Evolutionary conservation across 2,329 filamentous ascomycete genomes (phyloP).

Genomic region (Huntiella abstrusa): DNA sequence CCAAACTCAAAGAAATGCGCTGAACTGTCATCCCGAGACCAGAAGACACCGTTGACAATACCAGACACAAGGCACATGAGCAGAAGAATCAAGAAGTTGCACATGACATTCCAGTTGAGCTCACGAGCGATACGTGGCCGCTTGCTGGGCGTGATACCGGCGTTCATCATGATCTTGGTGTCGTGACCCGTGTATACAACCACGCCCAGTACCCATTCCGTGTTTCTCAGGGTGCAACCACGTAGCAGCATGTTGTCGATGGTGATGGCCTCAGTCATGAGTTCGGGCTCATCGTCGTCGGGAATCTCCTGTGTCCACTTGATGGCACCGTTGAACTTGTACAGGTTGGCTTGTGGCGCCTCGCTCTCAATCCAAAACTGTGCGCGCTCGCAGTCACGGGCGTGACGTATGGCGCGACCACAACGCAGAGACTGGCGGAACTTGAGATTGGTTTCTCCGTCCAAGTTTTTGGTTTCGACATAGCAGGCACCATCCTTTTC

Average conservation of each 20-base stretch:
- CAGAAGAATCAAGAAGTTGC: constrained; percentile 84
- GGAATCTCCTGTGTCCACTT: constrained; percentile 63
- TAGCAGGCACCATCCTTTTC: constrained; percentile 91
- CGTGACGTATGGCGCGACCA: constrained; percentile 65
- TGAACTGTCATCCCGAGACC: constrained; percentile 57
- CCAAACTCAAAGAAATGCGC: constrained; percentile 70
- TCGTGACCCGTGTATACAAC: constrained; percentile 85
- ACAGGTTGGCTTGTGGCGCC: constrained; percentile 77
- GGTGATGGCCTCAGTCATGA: constrained; percentile 80
- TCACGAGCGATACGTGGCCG: constrained; percentile 78
- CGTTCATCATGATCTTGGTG: constrained; percentile 98
- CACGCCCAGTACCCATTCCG: constrained; percentile 84
- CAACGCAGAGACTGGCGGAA: constrained; percentile 81
- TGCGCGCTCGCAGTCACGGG: constrained; percentile 75
- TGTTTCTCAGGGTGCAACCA: constrained; percentile 86
- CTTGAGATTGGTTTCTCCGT: constrained; percentile 95
- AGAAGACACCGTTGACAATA: constrained; percentile 68
- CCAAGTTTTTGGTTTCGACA: constrained; percentile 93
- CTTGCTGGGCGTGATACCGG: constrained; percentile 87
- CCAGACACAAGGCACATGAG: constrained; percentile 75
- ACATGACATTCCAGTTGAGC: constrained; percentile 92
- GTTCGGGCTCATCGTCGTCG: constrained; percentile 41
- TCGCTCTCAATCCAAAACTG: constrained; percentile 85
- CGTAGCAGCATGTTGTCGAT: constrained; percentile 92
- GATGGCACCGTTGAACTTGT: constrained; percentile 81